Evolutionary conservation across 306 rosid genomes (phyloP).

Genomic region (Lotus japonicus): DNA sequence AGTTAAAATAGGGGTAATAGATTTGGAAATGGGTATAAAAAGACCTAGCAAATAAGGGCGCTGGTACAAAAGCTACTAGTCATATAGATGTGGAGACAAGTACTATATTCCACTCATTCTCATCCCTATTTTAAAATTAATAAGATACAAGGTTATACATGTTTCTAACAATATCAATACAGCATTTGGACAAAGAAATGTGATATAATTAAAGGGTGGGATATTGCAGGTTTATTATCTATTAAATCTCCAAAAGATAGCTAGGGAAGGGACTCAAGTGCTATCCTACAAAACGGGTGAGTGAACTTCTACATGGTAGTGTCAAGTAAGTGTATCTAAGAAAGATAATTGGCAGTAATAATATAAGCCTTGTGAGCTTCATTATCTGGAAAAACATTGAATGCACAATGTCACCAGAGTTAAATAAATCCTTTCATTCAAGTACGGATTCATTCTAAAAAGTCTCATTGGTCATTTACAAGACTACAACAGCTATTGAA

Average conservation of each 20-base stretch:
- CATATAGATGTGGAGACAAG: too few relatives aligned
- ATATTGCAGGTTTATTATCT: background rate
- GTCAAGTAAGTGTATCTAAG: background rate
- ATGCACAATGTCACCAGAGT: background rate
- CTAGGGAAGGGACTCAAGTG: background rate
- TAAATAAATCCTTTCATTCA: background rate
- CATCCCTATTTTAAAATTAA: too few relatives aligned
- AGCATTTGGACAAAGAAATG: too few relatives aligned
- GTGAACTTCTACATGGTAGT: background rate
- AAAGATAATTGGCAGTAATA: background rate
- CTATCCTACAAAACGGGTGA: background rate
- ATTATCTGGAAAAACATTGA: background rate
- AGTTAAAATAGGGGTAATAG: too few relatives aligned
- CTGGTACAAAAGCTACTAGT: too few relatives aligned
- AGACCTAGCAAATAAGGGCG: too few relatives aligned
- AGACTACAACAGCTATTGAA: background rate
- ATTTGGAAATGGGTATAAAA: too few relatives aligned
- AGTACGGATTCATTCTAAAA: constrained; percentile 9
- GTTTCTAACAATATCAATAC: too few relatives aligned
- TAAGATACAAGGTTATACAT: too few relatives aligned
- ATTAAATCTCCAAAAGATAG: background rate
- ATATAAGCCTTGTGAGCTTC: background rate
- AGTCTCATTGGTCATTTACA: background rate
- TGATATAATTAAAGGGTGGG: background rate
- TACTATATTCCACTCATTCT: too few relatives aligned